phyloP scores from a whole-genome alignment of 805 yeast species.

The Spathaspora boniae region DNA sequence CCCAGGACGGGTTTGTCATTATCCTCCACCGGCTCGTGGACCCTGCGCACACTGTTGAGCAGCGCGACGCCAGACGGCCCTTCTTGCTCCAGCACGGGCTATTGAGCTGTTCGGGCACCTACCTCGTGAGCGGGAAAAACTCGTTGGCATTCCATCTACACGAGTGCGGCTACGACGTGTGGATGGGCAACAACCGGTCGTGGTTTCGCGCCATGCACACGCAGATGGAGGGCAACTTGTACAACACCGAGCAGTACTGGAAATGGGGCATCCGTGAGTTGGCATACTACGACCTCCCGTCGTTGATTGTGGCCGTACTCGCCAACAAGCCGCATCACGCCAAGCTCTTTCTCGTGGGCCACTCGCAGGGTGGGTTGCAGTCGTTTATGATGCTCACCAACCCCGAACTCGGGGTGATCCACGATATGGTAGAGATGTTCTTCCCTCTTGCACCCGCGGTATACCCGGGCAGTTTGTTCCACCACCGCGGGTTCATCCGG shows the following conservation, averaged over 20 bases:
- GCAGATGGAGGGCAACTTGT: constrained; percentile 27
- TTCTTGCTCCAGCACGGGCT: constrained; percentile 81
- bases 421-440: constrained; percentile 60
- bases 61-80: constrained; percentile 48
- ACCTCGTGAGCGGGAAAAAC: constrained; percentile 74
- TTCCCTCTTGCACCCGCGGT: constrained; percentile 88
- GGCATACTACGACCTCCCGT: constrained; percentile 74
- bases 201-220: constrained; percentile 74
- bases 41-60: constrained; percentile 34
- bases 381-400: constrained; percentile 64
- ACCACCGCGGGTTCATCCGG: constrained; percentile 57
- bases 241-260: constrained; percentile 64
- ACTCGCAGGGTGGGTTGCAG: constrained; percentile 94
- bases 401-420: constrained; percentile 29
- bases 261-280: constrained; percentile 88
- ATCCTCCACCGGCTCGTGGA: constrained; percentile 59
- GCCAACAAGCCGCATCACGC: constrained; percentile 33
- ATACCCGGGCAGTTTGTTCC: constrained; percentile 75
- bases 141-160: constrained; percentile 62
- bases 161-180: constrained; percentile 70
- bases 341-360: constrained; percentile 67
- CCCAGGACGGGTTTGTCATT: constrained; percentile 79
- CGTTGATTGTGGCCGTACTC: constrained; percentile 62
- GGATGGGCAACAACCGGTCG: constrained; percentile 90
- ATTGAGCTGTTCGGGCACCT: constrained; percentile 83